Percentiles rank a stretch among this genome's conserved stretches.
Conservation (phyloP, 306 rosid genomes). For the Boehmeria nivea region DNA sequence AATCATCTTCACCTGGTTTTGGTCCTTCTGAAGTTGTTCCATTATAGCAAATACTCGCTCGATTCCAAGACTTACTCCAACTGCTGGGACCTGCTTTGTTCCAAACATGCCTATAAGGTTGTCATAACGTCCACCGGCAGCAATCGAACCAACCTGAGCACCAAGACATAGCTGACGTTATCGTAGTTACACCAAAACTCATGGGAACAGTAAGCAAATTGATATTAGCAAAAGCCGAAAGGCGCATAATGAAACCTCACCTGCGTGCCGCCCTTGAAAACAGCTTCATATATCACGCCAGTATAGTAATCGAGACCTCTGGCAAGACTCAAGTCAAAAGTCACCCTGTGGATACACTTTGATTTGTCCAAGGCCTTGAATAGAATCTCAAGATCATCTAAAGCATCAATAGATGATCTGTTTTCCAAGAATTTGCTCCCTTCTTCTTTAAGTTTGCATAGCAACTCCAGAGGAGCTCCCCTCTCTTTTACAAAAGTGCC, state of each 20-base stretch:
- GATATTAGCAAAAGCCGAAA: background rate
- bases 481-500: conserved; percentile 68
- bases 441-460: conserved; percentile 62
- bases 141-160: conserved; percentile 86
- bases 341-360: conserved; percentile 56
- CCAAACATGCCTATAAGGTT: conserved; percentile 92
- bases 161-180: background rate
- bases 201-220: background rate
- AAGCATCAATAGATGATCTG: conserved; percentile 52
- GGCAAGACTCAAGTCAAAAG: conserved; percentile 96
- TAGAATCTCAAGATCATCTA: conserved; percentile 73
- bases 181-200: too few relatives aligned
- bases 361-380: conserved; percentile 73
- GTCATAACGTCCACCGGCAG: conserved; percentile 93
- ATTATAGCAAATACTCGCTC: conserved; percentile 86
- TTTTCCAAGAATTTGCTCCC: conserved; percentile 57
- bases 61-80: conserved; percentile 97
- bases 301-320: conserved; percentile 97
- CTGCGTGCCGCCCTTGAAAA: conserved; percentile 79
- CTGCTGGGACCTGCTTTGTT: conserved; percentile 78
- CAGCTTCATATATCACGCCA: conserved; percentile 92
- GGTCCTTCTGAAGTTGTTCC: conserved; percentile 70
- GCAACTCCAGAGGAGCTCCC: conserved; percentile 72
- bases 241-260: conserved; percentile 29
- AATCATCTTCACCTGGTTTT: conserved; percentile 61